Percentiles rank a stretch among this genome's conserved stretches.
Conservation (phyloP, 352 stramenopile genomes). For the Globisporangium rhizosaccharum region DNA sequence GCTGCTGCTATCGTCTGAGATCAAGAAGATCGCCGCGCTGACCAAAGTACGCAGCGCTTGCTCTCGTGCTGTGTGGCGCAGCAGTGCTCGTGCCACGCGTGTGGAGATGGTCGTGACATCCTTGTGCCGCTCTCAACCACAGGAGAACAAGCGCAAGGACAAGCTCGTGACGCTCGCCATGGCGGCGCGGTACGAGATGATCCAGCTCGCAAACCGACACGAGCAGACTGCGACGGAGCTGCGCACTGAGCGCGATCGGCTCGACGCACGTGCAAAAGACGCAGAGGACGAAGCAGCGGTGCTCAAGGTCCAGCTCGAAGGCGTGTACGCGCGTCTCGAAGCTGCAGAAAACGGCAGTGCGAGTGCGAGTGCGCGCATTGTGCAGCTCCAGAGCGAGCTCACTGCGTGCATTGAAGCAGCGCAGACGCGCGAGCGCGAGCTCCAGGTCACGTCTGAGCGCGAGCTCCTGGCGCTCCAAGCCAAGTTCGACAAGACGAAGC, state of each 20-base stretch:
- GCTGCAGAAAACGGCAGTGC: constrained; percentile 25
- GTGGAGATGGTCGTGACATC: neutral
- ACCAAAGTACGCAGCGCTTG: constrained; percentile 31
- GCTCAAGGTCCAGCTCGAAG: constrained; percentile 41
- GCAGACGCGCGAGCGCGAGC: constrained; percentile 34
- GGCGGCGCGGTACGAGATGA: constrained; percentile 70
- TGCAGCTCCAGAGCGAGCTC: constrained; percentile 25
- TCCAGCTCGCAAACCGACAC: constrained; percentile 40
- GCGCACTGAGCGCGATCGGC: constrained; percentile 15
- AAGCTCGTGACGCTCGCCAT: constrained; percentile 72
- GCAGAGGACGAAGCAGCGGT: constrained; percentile 32
- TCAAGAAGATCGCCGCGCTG: constrained; percentile 73
- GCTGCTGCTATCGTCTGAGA: constrained; percentile 45
- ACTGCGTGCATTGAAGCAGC: constrained; percentile 18
- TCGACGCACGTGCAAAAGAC: constrained; percentile 22
- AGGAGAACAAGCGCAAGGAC: constrained; percentile 69
- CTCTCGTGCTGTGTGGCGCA: neutral
- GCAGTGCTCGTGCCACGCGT: no score
- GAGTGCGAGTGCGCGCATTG: constrained; percentile 18
- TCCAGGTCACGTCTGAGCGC: constrained; percentile 36
- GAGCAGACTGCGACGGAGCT: constrained; percentile 31
- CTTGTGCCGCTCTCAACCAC: neutral
- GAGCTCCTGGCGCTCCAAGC: constrained; percentile 40
- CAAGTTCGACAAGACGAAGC: constrained; percentile 72
- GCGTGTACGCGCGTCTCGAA: constrained; percentile 39